Evolutionary conservation across 2,329 filamentous ascomycete species (phyloP).

Genomic region (Penicillium sp.): DNA sequence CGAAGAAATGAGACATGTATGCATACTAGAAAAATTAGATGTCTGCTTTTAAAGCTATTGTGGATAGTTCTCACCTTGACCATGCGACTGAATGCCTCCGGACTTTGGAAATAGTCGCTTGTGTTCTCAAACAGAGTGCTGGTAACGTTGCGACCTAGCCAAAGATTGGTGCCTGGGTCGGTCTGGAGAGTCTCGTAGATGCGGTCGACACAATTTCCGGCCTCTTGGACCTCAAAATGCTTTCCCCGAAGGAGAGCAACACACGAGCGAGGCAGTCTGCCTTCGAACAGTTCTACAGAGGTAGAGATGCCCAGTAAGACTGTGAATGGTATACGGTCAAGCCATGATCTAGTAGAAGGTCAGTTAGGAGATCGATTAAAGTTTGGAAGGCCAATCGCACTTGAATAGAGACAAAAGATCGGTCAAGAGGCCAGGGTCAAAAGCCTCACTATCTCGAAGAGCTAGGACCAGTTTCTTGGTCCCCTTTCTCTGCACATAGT

Average conservation of each 20-base stretch:
- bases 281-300: constrained; percentile 61
- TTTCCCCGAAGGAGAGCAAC: constrained; percentile 54
- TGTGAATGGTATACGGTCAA: constrained; percentile 60
- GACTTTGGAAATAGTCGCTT: constrained; percentile 60
- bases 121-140: constrained; percentile 56
- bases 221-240: constrained; percentile 55
- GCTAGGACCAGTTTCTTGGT: constrained; percentile 44
- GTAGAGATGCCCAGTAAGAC: constrained; percentile 63
- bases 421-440: constrained; percentile 45
- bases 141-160: constrained; percentile 56
- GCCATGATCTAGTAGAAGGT: constrained; percentile 53
- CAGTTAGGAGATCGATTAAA: constrained; percentile 15
- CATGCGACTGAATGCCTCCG: constrained; percentile 54
- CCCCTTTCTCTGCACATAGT: constrained; percentile 41
- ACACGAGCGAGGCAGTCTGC: constrained; percentile 55
- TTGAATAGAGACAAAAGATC: constrained; percentile 49
- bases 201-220: constrained; percentile 48
- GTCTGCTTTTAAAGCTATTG: not conserved
- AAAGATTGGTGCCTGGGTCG: constrained; percentile 40
- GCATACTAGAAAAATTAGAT: constrained; percentile 52
- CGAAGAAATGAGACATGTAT: constrained; percentile 65
- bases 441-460: constrained; percentile 50
- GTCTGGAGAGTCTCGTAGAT: constrained; percentile 44
- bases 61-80: constrained; percentile 45
- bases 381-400: constrained; percentile 35